Percentiles rank a stretch among this genome's conserved stretches.
Conservation (phyloP, 1,139 yeast species). For the Hyphopichia pseudoburtonii region DNA sequence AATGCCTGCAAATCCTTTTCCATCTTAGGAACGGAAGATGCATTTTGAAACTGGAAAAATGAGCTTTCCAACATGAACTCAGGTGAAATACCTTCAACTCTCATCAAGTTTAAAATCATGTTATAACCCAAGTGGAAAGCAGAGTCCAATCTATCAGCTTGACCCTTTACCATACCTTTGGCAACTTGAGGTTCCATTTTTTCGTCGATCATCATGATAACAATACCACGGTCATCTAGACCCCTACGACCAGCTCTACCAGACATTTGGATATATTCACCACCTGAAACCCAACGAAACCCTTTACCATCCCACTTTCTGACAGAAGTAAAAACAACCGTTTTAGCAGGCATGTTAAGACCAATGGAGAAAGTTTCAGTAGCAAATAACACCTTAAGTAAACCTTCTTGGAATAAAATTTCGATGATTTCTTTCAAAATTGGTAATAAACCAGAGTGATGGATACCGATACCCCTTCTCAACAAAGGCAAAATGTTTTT, state of each 20-base stretch:
- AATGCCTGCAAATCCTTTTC: conserved; percentile 62
- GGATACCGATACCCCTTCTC: conserved; percentile 96
- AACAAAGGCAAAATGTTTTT: conserved; percentile 84
- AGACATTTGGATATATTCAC: conserved; percentile 99
- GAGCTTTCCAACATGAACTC: conserved; percentile 95
- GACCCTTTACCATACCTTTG: conserved; percentile 98
- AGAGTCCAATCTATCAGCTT: conserved; percentile 92
- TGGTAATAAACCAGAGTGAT: conserved; percentile 95
- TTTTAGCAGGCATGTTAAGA: conserved; percentile 95
- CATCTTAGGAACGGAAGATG: conserved; percentile 82
- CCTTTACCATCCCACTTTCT: conserved; percentile 98
- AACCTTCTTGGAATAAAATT: conserved; percentile 94
- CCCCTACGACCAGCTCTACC: conserved; percentile 99
- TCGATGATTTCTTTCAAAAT: conserved; percentile 96
- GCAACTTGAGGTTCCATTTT: conserved; percentile 99
- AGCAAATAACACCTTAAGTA: conserved; percentile 90
- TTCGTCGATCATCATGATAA: conserved; percentile 98
- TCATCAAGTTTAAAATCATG: conserved; percentile 91
- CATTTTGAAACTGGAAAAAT: conserved; percentile 92
- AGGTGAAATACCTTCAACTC: conserved; percentile 98
- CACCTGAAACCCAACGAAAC: conserved; percentile 98
- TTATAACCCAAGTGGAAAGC: conserved; percentile 97
- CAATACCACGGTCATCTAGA: conserved; percentile 97
- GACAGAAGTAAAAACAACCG: conserved; percentile 96
- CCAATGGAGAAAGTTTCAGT: conserved; percentile 99